phyloP scores from a whole-genome alignment of 345 rosid species.

The Citrus maxima region DNA sequence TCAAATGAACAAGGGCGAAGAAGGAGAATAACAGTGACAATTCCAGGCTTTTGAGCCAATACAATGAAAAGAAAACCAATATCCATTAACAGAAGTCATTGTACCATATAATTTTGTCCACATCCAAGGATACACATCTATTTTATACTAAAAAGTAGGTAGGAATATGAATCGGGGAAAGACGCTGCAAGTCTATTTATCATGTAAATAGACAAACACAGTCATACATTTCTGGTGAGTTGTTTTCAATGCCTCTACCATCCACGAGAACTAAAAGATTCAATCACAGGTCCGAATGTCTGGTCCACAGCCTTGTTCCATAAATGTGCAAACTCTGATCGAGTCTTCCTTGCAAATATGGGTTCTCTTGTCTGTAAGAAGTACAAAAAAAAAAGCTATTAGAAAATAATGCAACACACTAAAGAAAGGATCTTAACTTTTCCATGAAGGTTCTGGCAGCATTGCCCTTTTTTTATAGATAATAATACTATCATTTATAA shows the following conservation, averaged over 20 bases:
- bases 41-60: background rate
- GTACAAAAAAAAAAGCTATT: constrained; percentile 12
- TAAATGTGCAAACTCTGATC: constrained; percentile 46
- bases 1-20: background rate
- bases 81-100: background rate
- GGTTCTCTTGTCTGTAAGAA: constrained; percentile 50
- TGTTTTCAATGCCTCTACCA: constrained; percentile 37
- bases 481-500: background rate
- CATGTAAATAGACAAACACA: constrained; percentile 8
- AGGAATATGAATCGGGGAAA: background rate
- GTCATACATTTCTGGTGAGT: background rate
- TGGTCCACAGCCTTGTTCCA: constrained; percentile 91
- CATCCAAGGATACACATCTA: constrained; percentile 2
- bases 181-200: constrained; percentile 11
- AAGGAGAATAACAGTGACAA: background rate
- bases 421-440: background rate
- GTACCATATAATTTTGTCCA: background rate
- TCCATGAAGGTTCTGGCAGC: background rate
- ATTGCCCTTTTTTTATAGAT: background rate
- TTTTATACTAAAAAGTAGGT: background rate
- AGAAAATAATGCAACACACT: constrained; percentile 7
- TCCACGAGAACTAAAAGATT: constrained; percentile 60
- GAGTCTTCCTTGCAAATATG: constrained; percentile 56
- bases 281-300: constrained; percentile 63
- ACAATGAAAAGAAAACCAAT: background rate